Percentiles rank a stretch among this genome's conserved stretches.
phyloP scores from a whole-genome alignment of 2,329 filamentous ascomycete genomes.

The Fusarium cicatricum region DNA sequence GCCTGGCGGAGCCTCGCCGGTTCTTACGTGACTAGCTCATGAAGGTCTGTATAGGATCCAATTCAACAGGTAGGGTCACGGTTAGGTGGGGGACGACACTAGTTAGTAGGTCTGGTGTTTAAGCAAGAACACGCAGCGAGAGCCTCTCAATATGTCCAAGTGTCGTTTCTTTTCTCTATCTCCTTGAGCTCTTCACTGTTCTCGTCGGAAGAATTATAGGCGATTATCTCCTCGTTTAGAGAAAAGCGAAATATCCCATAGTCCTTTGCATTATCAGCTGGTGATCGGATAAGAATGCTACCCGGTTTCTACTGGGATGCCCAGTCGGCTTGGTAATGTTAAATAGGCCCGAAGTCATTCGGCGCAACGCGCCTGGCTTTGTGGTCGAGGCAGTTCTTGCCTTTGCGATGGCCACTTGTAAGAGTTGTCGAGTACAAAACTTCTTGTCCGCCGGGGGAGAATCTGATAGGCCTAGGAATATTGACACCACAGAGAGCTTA shows the following conservation, averaged over 20 bases:
- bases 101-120: too few species aligned
- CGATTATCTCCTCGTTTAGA: slow-evolving; percentile 15
- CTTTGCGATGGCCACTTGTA: slow-evolving; percentile 1
- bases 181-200: slow-evolving; percentile 15
- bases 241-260: slow-evolving; percentile 24
- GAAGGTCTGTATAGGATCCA: too few species aligned
- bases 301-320: slow-evolving; percentile 11
- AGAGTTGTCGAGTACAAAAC: slow-evolving; percentile 18
- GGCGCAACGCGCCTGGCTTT: slow-evolving; percentile 6
- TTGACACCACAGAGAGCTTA: slow-evolving; percentile 21
- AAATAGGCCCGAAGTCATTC: slow-evolving; percentile 10
- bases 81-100: too few species aligned
- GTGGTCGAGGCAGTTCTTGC: slow-evolving; percentile 19
- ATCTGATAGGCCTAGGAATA: slow-evolving; percentile 10
- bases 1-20: too few species aligned
- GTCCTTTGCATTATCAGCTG: slow-evolving; percentile 16
- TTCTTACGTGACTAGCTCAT: too few species aligned
- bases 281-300: slow-evolving; percentile 22
- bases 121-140: too few species aligned
- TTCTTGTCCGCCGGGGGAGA: slow-evolving; percentile 11
- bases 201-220: slow-evolving; percentile 29
- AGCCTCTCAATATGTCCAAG: too few species aligned
- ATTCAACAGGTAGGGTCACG: too few species aligned
- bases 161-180: slow-evolving; percentile 42
- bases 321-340: slow-evolving; percentile 7